These are phyloP conservation scores for Globisporangium iwayamae DNA, from an alignment of 352 stramenopile species.

Conservation along the genomic window DNA sequence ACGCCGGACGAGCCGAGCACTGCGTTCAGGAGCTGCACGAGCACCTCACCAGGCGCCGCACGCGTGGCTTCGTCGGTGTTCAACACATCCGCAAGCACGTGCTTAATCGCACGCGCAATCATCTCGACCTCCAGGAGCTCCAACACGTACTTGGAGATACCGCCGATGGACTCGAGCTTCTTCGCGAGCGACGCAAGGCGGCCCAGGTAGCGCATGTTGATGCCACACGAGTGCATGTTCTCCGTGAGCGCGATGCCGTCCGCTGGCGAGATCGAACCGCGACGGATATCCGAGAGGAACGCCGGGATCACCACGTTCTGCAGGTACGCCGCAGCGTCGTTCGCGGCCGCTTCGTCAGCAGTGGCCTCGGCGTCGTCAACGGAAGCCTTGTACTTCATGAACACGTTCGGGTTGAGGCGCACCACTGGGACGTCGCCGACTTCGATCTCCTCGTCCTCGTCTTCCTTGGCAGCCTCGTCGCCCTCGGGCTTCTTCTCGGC, in stretches of 20 bases:
- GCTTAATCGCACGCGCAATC: conserved; percentile 90
- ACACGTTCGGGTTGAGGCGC: conserved; percentile 84
- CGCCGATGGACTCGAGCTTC: conserved; percentile 83
- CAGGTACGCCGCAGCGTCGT: conserved; percentile 79
- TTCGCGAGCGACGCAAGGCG: conserved; percentile 85
- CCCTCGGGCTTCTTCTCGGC: conserved; percentile 37
- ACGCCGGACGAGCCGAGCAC: conserved; percentile 47
- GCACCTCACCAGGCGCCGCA: conserved; percentile 61
- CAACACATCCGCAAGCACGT: conserved; percentile 70
- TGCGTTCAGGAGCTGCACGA: conserved; percentile 84
- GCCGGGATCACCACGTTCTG: conserved; percentile 83
- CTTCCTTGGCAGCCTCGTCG: conserved; percentile 20
- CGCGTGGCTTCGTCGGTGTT: conserved; percentile 57
- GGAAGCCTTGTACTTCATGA: conserved; percentile 86
- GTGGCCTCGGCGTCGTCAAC: conserved; percentile 57
- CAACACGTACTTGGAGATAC: conserved; percentile 91
- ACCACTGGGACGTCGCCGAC: conserved; percentile 53
- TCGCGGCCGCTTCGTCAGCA: conserved; percentile 66
- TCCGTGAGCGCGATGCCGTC: conserved; percentile 92
- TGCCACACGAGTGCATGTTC: conserved; percentile 92
- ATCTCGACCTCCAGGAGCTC: conserved; percentile 97
- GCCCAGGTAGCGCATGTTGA: conserved; percentile 97
- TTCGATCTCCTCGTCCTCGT: conserved; percentile 46
- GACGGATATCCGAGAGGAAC: conserved; percentile 83
- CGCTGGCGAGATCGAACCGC: conserved; percentile 69